These are phyloP conservation scores for Podaxis sp. DNA, from an alignment of 768 basidiomycete genomes.

Conservation along the genomic window DNA sequence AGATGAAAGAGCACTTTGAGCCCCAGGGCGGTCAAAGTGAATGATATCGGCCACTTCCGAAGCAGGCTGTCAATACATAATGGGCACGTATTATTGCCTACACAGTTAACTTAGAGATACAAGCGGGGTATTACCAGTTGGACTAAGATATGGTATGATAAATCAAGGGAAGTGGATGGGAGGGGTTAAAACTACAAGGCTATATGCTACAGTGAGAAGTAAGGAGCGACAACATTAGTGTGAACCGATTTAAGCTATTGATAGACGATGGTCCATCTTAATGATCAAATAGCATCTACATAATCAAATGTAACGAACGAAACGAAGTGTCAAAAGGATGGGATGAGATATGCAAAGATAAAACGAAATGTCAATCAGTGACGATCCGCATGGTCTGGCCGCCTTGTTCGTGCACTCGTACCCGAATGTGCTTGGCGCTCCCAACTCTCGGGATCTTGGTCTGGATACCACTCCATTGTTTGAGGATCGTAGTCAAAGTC, in stretches of 20 bases:
- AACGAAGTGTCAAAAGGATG: background rate
- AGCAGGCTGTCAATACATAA: background rate
- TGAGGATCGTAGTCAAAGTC: slow-evolving; percentile 74
- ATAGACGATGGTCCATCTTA: background rate
- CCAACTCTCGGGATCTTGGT: slow-evolving; percentile 62
- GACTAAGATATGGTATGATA: background rate
- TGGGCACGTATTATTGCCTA: background rate
- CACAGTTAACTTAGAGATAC: background rate
- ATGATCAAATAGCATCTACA: background rate
- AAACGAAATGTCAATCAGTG: background rate
- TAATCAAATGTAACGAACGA: background rate
- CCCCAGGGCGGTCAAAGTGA: background rate
- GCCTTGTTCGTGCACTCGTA: slow-evolving; percentile 27
- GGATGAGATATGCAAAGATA: background rate
- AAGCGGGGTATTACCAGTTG: background rate
- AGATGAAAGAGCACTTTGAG: background rate
- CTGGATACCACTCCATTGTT: slow-evolving; percentile 64
- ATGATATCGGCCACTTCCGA: slow-evolving; percentile 2
- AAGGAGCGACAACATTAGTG: slow-evolving; percentile 9
- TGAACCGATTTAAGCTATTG: background rate
- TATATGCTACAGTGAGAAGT: slow-evolving; percentile 1
- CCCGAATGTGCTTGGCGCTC: slow-evolving; percentile 49
- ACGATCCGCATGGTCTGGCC: slow-evolving; percentile 19
- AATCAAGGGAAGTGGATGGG: background rate
- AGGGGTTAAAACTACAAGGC: background rate